phyloP scores from a whole-genome alignment of 768 basidiomycete genomes.

The Calocybe gangraenosa region DNA sequence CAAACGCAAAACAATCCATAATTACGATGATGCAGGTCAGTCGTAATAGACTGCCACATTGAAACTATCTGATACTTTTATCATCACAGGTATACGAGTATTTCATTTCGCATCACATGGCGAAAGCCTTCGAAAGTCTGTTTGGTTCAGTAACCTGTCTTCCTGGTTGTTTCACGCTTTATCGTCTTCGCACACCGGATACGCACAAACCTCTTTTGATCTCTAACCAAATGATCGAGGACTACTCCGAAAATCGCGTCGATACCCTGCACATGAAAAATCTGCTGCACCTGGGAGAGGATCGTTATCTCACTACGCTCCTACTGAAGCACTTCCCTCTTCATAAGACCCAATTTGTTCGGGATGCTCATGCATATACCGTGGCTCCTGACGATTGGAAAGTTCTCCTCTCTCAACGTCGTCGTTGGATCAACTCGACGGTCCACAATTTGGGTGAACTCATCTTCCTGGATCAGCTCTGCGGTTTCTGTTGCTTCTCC shows the following conservation, averaged over 20 bases:
- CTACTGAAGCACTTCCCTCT: conserved; percentile 93
- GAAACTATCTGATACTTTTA: conserved; percentile 3
- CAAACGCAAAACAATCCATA: conserved; percentile 92
- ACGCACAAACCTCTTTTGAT: conserved; percentile 94
- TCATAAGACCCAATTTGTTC: conserved; percentile 93
- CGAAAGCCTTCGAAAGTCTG: conserved; percentile 94
- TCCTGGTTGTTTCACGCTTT: conserved; percentile 98
- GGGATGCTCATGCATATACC: conserved; percentile 91
- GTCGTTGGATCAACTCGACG: conserved; percentile 99
- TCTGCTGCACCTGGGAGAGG: conserved; percentile 94
- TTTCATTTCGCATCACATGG: conserved; percentile 98
- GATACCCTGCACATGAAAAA: conserved; percentile 99
- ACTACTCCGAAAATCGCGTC: conserved; percentile 94
- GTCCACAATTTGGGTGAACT: conserved; percentile 95
- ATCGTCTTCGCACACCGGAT: conserved; percentile 91
- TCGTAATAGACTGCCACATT: not conserved
- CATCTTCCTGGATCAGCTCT: conserved; percentile 85
- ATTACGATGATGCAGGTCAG: conserved; percentile 95
- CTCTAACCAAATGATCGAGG: conserved; percentile 83
- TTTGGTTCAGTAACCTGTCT: conserved; percentile 99
- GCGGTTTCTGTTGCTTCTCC: conserved; percentile 98
- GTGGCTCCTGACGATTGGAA: conserved; percentile 96
- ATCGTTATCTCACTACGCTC: conserved; percentile 96
- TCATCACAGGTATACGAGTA: conserved; percentile 85
- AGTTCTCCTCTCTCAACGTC: conserved; percentile 90